Base-by-base conservation (phyloP, 2,329 filamentous ascomycete genomes). In the Exophiala bonariae region DNA sequence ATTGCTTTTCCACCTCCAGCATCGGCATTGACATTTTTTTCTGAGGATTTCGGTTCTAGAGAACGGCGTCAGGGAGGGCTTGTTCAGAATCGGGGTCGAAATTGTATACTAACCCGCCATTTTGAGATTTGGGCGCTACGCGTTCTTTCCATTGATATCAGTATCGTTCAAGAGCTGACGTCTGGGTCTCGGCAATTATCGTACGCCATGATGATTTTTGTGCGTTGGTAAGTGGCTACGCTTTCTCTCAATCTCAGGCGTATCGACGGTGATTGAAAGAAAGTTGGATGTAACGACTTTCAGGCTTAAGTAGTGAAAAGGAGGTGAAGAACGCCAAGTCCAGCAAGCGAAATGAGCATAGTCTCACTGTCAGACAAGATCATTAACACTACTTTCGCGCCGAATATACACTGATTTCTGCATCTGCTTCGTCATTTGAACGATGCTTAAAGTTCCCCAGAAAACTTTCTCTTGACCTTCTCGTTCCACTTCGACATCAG, bases 181-280 rank as follows among this genome's bases (percentile, higher is more conserved):
- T 9, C 35, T 17, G 35, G 35, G n/a, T 45, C 42, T 19, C 20
- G 33, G 17, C 33, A 37, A 37, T 37, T 35, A 32, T 36, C n/a
- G 32, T 44, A 28, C 18, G 30, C 30, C 41, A 44, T 44, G 17
- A 17, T n/a, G 35, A 37, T 26, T 26, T 26, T 37, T 9, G 35
- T 37, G 16, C 4, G n/a, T 14, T 34, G 32, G 14, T 34, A 18
- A 5, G 5, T 18, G 6, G 14, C 32, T 8, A 18, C 13, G 9
- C 8, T 14, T 14, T 34, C 6, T 14, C 6, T 14, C 5, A 6
- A 34, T 34, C 17, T 18, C 32, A 34, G 17, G 32, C 8, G 13
- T 34, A 34, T 18, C 14, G 32, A 34, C n/a, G 6, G 13, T 34
- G 5, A 6, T 34, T 34, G 32, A 7, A n/a, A 18, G 32, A 14